Percentiles rank a stretch among this genome's conserved stretches.
These are phyloP conservation scores for Chlorella ohadii DNA, from an alignment of 139 green algal genomes.

Conservation along the genomic window DNA sequence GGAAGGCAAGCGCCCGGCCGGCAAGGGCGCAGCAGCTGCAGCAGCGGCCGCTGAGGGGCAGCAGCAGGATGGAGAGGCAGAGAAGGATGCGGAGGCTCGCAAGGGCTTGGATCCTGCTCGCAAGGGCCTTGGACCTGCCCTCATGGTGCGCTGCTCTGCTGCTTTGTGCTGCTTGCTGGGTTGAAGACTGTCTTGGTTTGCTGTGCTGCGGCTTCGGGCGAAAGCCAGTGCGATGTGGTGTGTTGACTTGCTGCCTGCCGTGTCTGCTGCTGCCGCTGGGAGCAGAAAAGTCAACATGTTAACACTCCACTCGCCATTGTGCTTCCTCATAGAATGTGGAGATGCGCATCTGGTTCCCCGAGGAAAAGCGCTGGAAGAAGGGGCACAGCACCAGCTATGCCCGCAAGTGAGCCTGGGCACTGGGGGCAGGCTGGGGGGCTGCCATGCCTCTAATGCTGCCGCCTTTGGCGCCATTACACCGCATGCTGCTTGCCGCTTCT, in stretches of 20 bases:
- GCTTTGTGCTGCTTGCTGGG: too few relatives aligned
- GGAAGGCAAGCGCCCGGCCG: not conserved
- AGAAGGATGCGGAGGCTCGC: not conserved
- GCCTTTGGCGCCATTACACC: too few relatives aligned
- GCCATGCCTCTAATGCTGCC: too few relatives aligned
- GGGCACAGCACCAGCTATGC: constrained; percentile 21
- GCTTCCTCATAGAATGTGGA: not conserved
- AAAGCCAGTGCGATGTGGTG: too few relatives aligned
- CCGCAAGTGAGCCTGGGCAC: not conserved
- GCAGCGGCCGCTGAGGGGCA: not conserved
- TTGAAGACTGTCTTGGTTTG: too few relatives aligned
- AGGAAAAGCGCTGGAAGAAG: not conserved
- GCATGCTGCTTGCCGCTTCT: too few relatives aligned
- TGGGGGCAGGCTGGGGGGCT: too few relatives aligned
- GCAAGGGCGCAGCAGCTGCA: not conserved
- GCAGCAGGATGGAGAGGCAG: not conserved
- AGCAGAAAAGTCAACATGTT: too few relatives aligned
- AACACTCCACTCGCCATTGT: too few relatives aligned
- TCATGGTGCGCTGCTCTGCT: not conserved
- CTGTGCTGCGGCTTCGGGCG: too few relatives aligned
- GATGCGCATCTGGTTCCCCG: not conserved
- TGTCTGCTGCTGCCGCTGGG: too few relatives aligned
- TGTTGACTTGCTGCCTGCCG: too few relatives aligned
- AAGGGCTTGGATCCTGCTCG: not conserved
- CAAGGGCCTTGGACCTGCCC: not conserved